Percentiles rank a stretch among this genome's conserved stretches.
Evolutionary conservation across 805 yeast genomes (phyloP).

Genomic region (Barnettozyma salicaria): DNA sequence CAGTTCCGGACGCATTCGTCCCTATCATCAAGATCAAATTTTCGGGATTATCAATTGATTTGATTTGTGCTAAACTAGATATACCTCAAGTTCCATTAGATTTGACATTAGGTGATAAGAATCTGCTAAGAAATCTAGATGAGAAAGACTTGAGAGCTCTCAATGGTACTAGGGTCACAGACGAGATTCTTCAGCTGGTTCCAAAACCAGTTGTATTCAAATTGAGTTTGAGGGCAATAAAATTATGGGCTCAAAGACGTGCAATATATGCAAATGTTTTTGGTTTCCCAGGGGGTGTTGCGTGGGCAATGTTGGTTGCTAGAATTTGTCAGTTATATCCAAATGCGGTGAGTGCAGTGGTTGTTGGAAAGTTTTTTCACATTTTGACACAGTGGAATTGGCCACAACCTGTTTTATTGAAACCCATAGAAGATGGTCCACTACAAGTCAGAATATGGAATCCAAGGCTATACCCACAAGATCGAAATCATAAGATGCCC

Average conservation of each 20-base stretch:
- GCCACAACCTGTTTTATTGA: constrained; percentile 96
- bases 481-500: constrained; percentile 91
- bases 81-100: constrained; percentile 75
- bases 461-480: constrained; percentile 84
- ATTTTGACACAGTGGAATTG: constrained; percentile 89
- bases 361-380: constrained; percentile 83
- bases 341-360: constrained; percentile 88
- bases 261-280: constrained; percentile 91
- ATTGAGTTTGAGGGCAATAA: constrained; percentile 86
- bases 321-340: constrained; percentile 95
- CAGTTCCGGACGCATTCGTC: constrained; percentile 97
- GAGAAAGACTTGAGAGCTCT: constrained; percentile 85
- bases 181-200: constrained; percentile 81
- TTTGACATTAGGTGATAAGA: constrained; percentile 76
- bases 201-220: constrained; percentile 92
- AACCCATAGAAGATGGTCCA: constrained; percentile 95
- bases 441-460: constrained; percentile 96
- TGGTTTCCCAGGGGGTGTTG: constrained; percentile 99
- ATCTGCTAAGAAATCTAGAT: constrained; percentile 77
- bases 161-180: constrained; percentile 96
- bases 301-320: constrained; percentile 99
- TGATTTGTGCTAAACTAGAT: constrained; percentile 78
- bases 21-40: constrained; percentile 90
- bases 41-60: constrained; percentile 88
- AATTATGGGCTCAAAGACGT: constrained; percentile 94